A percentile compares a stretch with the other conserved stretches of the same genome.
phyloP scores from a whole-genome alignment of 2,329 filamentous ascomycete genomes.

The Hypomyces perniciosus region DNA sequence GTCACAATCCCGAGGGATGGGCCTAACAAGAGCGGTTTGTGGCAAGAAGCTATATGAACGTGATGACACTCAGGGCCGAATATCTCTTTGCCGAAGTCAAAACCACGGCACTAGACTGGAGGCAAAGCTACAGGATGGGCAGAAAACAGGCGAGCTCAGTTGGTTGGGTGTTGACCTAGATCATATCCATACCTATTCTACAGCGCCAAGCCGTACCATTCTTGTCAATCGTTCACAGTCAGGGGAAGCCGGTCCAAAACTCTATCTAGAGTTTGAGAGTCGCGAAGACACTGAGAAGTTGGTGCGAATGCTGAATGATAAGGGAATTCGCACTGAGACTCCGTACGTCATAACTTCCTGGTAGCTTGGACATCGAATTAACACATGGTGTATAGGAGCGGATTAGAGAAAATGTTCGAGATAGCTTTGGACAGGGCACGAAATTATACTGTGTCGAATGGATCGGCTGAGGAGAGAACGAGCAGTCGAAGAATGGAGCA shows the following conservation, averaged over 20 bases:
- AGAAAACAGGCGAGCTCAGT: neutral
- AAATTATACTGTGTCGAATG: neutral
- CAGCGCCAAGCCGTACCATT: conserved; percentile 15
- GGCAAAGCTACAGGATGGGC: neutral
- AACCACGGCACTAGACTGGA: conserved; percentile 6
- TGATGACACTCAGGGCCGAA: neutral
- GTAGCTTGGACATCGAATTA: neutral
- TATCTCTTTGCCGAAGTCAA: conserved; percentile 4
- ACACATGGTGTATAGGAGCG: neutral
- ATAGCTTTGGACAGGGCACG: conserved; percentile 9
- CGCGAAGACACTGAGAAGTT: neutral
- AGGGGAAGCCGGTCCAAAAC: neutral
- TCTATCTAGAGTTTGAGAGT: conserved; percentile 20
- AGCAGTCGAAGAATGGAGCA: neutral
- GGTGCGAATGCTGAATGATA: neutral
- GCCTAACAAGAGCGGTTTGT: conserved; percentile 21
- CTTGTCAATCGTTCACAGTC: conserved; percentile 19
- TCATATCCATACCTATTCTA: conserved; percentile 15
- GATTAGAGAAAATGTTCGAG: neutral
- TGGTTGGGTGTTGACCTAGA: conserved; percentile 20
- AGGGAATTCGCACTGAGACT: neutral
- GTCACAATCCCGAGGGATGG: neutral
- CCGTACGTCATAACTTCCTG: neutral
- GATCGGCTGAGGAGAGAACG: neutral
- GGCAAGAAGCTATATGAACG: conserved; percentile 15